Percentiles rank a stretch among this genome's conserved stretches.
Conservation (phyloP, 2,329 filamentous ascomycete species). For the Aspergillus calidoustus region DNA sequence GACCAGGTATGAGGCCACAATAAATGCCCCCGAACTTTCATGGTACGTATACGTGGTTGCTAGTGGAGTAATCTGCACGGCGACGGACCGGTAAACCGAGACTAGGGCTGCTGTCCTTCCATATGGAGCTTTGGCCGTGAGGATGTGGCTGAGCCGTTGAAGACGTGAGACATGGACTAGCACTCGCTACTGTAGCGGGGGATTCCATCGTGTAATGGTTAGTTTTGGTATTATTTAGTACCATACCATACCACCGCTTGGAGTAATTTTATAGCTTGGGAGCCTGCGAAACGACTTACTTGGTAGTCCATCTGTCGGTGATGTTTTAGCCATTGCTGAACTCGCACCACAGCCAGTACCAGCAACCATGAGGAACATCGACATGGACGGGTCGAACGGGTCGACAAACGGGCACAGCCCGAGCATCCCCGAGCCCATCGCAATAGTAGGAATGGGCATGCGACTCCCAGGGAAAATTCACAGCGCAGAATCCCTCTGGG, state of each 20-base stretch:
- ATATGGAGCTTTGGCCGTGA: neutral
- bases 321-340: neutral
- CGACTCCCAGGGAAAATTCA: constrained; percentile 27
- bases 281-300: neutral
- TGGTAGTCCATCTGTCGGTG: neutral
- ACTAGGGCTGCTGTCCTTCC: neutral
- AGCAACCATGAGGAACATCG: constrained; percentile 1
- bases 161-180: neutral
- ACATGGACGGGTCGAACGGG: neutral
- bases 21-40: neutral
- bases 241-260: neutral
- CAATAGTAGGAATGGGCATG: constrained; percentile 21
- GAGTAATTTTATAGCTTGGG: neutral
- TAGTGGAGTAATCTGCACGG: too few species aligned
- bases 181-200: neutral
- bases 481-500: constrained; percentile 23
- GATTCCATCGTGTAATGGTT: neutral
- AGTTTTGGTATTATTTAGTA: neutral
- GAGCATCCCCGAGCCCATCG: constrained; percentile 8
- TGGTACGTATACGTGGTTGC: neutral
- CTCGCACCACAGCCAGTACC: neutral
- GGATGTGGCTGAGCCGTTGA: neutral
- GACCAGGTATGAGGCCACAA: neutral
- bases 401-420: neutral
- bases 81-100: neutral